phyloP scores from a whole-genome alignment of 345 rosid genomes.

The Moringa oleifera region DNA sequence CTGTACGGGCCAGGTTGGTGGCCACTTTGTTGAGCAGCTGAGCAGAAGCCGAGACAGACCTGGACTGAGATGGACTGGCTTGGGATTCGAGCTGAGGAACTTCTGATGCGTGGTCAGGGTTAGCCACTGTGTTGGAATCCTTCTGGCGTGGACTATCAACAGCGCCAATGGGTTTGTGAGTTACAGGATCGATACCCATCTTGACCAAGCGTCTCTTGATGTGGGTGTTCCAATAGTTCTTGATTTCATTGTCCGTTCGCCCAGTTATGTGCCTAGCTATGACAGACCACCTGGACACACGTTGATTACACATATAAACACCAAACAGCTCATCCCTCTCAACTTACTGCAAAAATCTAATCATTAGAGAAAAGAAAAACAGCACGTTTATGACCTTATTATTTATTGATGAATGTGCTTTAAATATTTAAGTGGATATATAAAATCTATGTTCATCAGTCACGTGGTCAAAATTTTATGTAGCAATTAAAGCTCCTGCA shows the following conservation, averaged over 20 bases:
- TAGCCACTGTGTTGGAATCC: background rate
- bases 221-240: slow-evolving; percentile 5
- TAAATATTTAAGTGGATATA: too few relatives aligned
- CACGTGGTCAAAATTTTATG: too few relatives aligned
- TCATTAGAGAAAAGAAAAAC: too few relatives aligned
- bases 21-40: background rate
- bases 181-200: slow-evolving; percentile 1
- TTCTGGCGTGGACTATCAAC: background rate
- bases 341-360: too few relatives aligned
- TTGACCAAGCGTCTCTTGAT: background rate
- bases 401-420: too few relatives aligned
- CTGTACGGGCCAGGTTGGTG: background rate
- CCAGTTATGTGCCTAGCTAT: background rate
- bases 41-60: background rate
- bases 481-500: too few relatives aligned
- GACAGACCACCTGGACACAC: slow-evolving; percentile 1
- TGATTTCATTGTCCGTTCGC: slow-evolving; percentile 5
- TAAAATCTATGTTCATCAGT: too few relatives aligned
- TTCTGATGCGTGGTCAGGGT: too few relatives aligned
- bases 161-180: background rate
- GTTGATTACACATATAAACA: background rate
- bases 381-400: too few relatives aligned
- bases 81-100: background rate
- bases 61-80: background rate
- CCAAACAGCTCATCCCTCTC: too few relatives aligned